phyloP scores from a whole-genome alignment of 2,329 filamentous ascomycete species.

The Cercospora sesami region DNA sequence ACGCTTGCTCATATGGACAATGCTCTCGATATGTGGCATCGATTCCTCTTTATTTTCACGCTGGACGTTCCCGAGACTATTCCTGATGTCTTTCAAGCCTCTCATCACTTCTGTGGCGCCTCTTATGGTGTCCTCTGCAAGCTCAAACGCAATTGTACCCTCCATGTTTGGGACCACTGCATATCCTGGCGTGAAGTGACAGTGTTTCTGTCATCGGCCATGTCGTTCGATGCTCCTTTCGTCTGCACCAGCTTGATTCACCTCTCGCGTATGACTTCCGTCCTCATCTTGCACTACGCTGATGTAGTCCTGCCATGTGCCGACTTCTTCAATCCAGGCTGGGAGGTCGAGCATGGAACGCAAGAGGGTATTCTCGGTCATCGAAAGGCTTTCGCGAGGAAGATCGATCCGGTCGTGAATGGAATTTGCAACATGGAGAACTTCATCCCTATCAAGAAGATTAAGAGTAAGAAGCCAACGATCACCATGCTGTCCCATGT shows the following conservation, averaged over 20 bases:
- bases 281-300: constrained; percentile 44
- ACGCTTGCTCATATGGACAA: constrained; percentile 50
- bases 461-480: constrained; percentile 54
- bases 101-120: constrained; percentile 15
- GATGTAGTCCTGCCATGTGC: constrained; percentile 52
- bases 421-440: constrained; percentile 61
- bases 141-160: constrained; percentile 10
- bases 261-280: constrained; percentile 28
- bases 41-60: constrained; percentile 33
- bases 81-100: constrained; percentile 18
- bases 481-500: constrained; percentile 62
- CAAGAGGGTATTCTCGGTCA: constrained; percentile 54
- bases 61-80: constrained; percentile 10
- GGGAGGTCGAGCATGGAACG: constrained; percentile 60
- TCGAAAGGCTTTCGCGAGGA: constrained; percentile 53
- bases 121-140: constrained; percentile 17
- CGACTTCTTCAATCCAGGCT: constrained; percentile 60
- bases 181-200: constrained; percentile 17
- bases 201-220: constrained; percentile 16
- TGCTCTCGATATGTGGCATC: constrained; percentile 50
- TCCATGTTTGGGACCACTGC: constrained; percentile 16
- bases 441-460: constrained; percentile 57
- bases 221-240: constrained; percentile 22
- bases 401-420: constrained; percentile 62
- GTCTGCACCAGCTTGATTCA: constrained; percentile 29